A percentile compares a stretch with the other conserved stretches of the same genome.
Conservation (phyloP, 345 rosid genomes). For the Tarenaya hassleriana region DNA sequence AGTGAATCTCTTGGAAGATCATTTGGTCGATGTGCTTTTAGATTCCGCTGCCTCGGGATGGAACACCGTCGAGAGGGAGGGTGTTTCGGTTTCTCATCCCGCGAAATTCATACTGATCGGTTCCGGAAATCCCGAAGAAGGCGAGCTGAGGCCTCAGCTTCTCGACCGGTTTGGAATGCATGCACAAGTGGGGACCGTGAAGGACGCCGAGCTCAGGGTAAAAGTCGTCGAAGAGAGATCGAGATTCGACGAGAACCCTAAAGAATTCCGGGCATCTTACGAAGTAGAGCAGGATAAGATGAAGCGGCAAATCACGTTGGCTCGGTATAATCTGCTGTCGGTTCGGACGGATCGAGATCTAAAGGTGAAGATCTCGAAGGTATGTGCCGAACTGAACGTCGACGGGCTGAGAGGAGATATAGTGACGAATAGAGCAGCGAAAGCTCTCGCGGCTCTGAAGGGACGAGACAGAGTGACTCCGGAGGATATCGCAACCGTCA, state of each 20-base stretch:
- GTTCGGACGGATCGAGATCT: conserved; percentile 76
- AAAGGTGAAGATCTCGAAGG: conserved; percentile 87
- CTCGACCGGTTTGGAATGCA: conserved; percentile 95
- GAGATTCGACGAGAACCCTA: conserved; percentile 69
- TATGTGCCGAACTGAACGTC: conserved; percentile 82
- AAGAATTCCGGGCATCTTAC: conserved; percentile 79
- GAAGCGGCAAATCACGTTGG: conserved; percentile 57
- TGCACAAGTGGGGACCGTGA: conserved; percentile 88
- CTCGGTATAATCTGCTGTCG: conserved; percentile 53
- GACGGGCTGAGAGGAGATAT: conserved; percentile 93
- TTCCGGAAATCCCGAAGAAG: conserved; percentile 94
- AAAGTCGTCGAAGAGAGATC: conserved; percentile 94
- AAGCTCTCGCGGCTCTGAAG: conserved; percentile 78
- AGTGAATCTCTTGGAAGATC: conserved; percentile 94
- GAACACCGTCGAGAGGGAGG: conserved; percentile 97
- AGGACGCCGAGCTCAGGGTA: conserved; percentile 85
- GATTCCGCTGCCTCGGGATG: conserved; percentile 97
- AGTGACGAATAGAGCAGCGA: conserved; percentile 83
- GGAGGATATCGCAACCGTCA: conserved; percentile 87
- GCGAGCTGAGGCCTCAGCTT: conserved; percentile 87
- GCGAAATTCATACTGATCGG: conserved; percentile 91
- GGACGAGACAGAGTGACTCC: conserved; percentile 70
- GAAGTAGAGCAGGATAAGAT: conserved; percentile 69
- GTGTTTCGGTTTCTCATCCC: conserved; percentile 87
- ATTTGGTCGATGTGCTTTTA: conserved; percentile 87